These are phyloP conservation scores for Sisymbrium altissimum DNA, from an alignment of 345 rosid genomes.

Conservation along the genomic window DNA sequence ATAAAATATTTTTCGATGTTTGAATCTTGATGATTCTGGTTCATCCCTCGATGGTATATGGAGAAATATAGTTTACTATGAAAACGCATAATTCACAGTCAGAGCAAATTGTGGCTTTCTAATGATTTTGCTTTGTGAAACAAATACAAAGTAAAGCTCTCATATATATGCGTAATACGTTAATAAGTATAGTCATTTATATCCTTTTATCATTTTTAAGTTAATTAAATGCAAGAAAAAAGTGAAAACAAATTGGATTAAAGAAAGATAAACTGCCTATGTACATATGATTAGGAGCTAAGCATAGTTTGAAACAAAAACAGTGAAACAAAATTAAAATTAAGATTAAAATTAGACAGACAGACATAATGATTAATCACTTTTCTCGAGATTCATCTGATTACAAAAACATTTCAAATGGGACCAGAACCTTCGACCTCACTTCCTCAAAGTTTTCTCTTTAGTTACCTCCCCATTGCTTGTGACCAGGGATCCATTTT, in stretches of 20 bases:
- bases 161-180: background rate
- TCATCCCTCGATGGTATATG: background rate
- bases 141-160: background rate
- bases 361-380: constrained; percentile 12
- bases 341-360: constrained; percentile 39
- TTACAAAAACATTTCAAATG: constrained; percentile 40
- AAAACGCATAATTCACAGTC: background rate
- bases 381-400: constrained; percentile 24
- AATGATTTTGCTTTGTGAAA: background rate
- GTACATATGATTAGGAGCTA: constrained; percentile 41
- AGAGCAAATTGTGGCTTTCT: background rate
- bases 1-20: background rate
- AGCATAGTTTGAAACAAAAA: constrained; percentile 9
- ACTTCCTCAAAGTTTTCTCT: constrained; percentile 3
- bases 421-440: constrained; percentile 20
- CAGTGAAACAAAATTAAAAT: constrained; percentile 25
- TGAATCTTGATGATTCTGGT: background rate
- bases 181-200: background rate
- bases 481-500: constrained; percentile 89
- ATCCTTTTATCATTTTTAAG: background rate
- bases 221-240: background rate
- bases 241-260: background rate
- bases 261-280: constrained; percentile 50
- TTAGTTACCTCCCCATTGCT: constrained; percentile 61
- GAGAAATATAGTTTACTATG: background rate